Evolutionary conservation across 2,329 filamentous ascomycete genomes (phyloP), one percentile per base, ranked within the genome.

Genomic region (Apiospora pterosperma): DNA sequence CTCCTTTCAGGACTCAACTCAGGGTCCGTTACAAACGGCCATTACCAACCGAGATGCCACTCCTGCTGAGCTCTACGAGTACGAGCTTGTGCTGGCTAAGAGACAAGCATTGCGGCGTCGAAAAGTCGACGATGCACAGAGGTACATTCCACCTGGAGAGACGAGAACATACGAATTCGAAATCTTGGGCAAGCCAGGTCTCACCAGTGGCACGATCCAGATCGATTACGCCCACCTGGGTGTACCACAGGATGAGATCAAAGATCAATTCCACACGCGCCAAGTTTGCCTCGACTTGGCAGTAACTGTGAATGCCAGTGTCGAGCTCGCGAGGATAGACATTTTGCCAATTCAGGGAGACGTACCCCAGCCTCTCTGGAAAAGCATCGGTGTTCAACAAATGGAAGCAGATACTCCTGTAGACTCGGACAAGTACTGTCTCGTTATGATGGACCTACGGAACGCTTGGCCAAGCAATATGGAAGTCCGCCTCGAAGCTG

Each of bases 401-500:
- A 70, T 69, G 6, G 67, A 73, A 5, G 11, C 42, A 7, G 42
- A 39, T 25, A 28, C 61, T n/a, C 31, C 44, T 23, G 3, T 62
- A 2, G 60, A 62, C 72, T 80, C 71, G 69, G 87, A 87, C 62
- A 87, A 92, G 44, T 89, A 92, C 72, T 96, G 93, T 72, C 82
- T 97, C 41, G 79, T 97, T 3, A 81, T 96, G 2, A 81, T 97
- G 61, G 95, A 97, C 76, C 81, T 97, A 34, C 89, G 93, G 64
- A 98, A 98, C 73, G 89, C 91, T 0, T 97, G 94, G 94, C 93
- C 93, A 2, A 92, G 88, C 72, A 89, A 90, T 60, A 86, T 97
- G 72, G 82, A 85, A 7, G 84, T 96, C 3, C 85, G 84, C 34
- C 77, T 97, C 2, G 78, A 85, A 62, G 81, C 81, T 14, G 80